A percentile compares a stretch with the other conserved stretches of the same genome.
phyloP scores from a whole-genome alignment of 352 stramenopile genomes.

The Phytopythium ostracodes region DNA sequence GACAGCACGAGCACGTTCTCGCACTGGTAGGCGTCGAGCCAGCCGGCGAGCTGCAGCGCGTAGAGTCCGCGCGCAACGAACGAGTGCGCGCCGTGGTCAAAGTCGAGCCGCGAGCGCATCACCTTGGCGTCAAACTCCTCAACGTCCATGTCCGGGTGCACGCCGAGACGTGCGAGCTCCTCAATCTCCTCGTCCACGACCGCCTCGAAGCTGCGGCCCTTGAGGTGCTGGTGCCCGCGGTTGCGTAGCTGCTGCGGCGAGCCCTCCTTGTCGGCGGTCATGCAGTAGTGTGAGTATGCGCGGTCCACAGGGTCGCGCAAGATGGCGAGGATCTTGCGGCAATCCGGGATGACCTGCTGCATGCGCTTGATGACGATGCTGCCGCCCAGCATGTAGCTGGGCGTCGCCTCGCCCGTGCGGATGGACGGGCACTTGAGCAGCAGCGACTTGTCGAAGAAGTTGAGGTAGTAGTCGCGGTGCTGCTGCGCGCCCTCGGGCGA shows the following conservation, averaged over 20 bases:
- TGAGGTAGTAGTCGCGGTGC: conserved; percentile 75
- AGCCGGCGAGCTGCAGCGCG: conserved; percentile 91
- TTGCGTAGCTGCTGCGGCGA: conserved; percentile 76
- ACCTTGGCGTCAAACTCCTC: conserved; percentile 66
- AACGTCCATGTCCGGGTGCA: conserved; percentile 73
- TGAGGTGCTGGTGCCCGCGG: conserved; percentile 66
- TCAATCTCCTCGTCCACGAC: conserved; percentile 70
- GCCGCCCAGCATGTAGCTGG: conserved; percentile 89
- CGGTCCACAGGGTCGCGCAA: conserved; percentile 81
- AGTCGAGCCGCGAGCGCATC: conserved; percentile 33
- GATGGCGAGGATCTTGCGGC: conserved; percentile 80
- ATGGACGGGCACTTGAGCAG: conserved; percentile 88
- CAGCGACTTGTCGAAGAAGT: conserved; percentile 80
- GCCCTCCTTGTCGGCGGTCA: conserved; percentile 75
- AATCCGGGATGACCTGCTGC: conserved; percentile 71
- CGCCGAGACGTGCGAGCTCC: conserved; percentile 49
- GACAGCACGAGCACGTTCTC: conserved; percentile 92
- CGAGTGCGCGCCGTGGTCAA: conserved; percentile 77
- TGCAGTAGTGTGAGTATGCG: conserved; percentile 89
- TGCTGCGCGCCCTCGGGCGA: conserved; percentile 49
- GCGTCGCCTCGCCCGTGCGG: conserved; percentile 91
- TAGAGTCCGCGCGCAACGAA: conserved; percentile 91
- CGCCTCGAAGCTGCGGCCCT: conserved; percentile 62
- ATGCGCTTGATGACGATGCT: conserved; percentile 68
- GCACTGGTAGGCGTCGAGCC: conserved; percentile 87